Evolutionary conservation across 2,329 filamentous ascomycete genomes (phyloP), one percentile per base, ranked within the genome.

Genomic region (Niveomyces coronatus): DNA sequence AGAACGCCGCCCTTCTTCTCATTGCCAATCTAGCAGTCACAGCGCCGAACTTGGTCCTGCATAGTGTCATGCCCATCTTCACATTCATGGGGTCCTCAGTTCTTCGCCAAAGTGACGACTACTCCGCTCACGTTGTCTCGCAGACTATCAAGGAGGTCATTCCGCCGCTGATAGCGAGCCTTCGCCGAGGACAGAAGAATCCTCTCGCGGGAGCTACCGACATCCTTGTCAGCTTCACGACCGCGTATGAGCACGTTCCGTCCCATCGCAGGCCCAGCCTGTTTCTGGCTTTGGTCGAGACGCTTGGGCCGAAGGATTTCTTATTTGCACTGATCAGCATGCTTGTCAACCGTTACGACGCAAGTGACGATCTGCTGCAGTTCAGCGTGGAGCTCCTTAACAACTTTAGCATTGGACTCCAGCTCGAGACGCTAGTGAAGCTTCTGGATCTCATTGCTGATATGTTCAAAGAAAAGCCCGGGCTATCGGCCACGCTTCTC

Each of bases 31-130:
- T 98, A 28, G 89, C 91, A 16, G 82, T 82, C 27, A 84, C 88
- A 48, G 85, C 86, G 0, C 91, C 93, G 0, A 88, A 94, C 56
- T 67, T 94, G 33, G 85, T 98, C 3, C 70, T 98, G 41, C 89
- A 98, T 61, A 95, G 87, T 49, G 85, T 98, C 38, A 98, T 98
- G 91, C 91, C 91, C 10, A 89, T 98, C 37, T 98, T 98, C 63
- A 96, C 91, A 0, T 95, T 96, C 56, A 95, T 96, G 81, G 87
- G 89, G 29, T 83, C 82, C 30, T 94, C 85, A 4, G 81, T 95
- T 15, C 71, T 98, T 35, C 80, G 85, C 34, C 89, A 95, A 62
- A 86, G 85, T 49, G 93, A 98, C 51, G 89, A 96, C 50, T 96
- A 95, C 62, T 96, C 91, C 16, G 87, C 88, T 10, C 85, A 94